phyloP scores from a whole-genome alignment of 257 asterid species.

The Thymus mandschuricus region DNA sequence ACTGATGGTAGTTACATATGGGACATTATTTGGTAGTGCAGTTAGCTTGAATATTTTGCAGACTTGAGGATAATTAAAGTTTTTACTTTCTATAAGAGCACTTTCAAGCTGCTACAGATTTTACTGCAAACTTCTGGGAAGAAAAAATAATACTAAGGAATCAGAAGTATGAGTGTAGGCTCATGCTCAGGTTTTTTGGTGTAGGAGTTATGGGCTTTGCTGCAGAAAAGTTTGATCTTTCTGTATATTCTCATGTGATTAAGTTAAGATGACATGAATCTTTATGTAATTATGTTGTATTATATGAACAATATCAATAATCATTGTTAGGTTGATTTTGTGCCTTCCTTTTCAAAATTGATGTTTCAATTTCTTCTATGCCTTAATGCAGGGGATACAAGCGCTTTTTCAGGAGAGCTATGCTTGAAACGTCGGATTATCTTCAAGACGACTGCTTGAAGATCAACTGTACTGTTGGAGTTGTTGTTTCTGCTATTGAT shows the following conservation, averaged over 20 bases:
- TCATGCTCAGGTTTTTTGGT: background rate
- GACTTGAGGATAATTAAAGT: background rate
- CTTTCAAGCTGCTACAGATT: slow-evolving; percentile 16
- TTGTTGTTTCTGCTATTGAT: slow-evolving; percentile 89
- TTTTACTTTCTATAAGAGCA: background rate
- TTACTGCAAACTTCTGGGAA: background rate
- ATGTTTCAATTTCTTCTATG: slow-evolving; percentile 2
- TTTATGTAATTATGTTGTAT: background rate
- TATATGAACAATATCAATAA: slow-evolving; percentile 1
- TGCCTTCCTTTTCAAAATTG: background rate
- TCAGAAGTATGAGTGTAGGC: slow-evolving; percentile 2
- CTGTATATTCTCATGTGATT: background rate
- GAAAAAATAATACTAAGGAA: background rate
- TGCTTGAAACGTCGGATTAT: slow-evolving; percentile 91
- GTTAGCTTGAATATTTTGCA: background rate
- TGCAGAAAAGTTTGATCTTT: background rate
- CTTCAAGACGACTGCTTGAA: slow-evolving; percentile 95
- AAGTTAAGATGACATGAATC: background rate
- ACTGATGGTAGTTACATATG: background rate
- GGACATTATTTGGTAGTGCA: background rate
- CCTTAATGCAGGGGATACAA: slow-evolving; percentile 75
- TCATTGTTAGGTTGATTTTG: slow-evolving; percentile 5
- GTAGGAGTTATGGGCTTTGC: background rate
- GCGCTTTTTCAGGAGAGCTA: slow-evolving; percentile 84
- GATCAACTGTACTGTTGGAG: slow-evolving; percentile 99